Evolutionary conservation across 768 basidiomycete genomes (phyloP).

Genomic region (Atractiella rhizophila): DNA sequence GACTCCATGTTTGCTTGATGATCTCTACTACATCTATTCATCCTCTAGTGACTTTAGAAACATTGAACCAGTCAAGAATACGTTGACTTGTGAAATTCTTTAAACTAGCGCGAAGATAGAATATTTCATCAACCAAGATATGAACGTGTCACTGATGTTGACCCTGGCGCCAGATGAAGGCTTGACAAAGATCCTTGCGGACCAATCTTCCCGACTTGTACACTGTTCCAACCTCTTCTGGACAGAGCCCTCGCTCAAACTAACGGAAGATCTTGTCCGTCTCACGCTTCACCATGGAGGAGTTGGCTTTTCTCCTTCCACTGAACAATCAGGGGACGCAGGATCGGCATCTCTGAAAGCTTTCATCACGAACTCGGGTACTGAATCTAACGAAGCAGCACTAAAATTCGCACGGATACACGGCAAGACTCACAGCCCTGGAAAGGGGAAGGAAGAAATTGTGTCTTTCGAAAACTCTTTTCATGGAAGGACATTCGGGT

Average conservation of each 20-base stretch:
- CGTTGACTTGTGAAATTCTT: too few species aligned
- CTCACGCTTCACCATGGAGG: slow-evolving; percentile 66
- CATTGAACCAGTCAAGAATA: too few species aligned
- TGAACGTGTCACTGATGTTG: slow-evolving; percentile 7
- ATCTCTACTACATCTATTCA: too few species aligned
- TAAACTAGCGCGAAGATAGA: too few species aligned
- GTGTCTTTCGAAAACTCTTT: slow-evolving; percentile 79
- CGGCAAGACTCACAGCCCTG: slow-evolving; percentile 44
- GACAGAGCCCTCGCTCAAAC: slow-evolving; percentile 60
- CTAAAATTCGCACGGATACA: slow-evolving; percentile 80
- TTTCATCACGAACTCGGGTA: slow-evolving; percentile 84
- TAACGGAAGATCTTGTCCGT: slow-evolving; percentile 61
- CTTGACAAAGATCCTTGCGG: slow-evolving; percentile 33
- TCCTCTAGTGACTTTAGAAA: too few species aligned
- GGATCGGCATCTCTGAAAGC: neutral
- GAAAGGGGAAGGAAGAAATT: slow-evolving; percentile 34
- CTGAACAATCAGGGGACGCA: neutral
- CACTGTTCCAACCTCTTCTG: slow-evolving; percentile 84
- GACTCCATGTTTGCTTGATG: too few species aligned
- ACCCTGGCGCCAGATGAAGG: slow-evolving; percentile 12
- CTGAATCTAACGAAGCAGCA: slow-evolving; percentile 94
- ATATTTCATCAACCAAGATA: too few species aligned
- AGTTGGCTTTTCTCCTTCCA: slow-evolving; percentile 34
- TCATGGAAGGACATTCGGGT: slow-evolving; percentile 87
- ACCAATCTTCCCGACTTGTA: slow-evolving; percentile 48